Evolutionary conservation across 78 protist species (phyloP).

Genomic region (Emiliania huxleyi): DNA sequence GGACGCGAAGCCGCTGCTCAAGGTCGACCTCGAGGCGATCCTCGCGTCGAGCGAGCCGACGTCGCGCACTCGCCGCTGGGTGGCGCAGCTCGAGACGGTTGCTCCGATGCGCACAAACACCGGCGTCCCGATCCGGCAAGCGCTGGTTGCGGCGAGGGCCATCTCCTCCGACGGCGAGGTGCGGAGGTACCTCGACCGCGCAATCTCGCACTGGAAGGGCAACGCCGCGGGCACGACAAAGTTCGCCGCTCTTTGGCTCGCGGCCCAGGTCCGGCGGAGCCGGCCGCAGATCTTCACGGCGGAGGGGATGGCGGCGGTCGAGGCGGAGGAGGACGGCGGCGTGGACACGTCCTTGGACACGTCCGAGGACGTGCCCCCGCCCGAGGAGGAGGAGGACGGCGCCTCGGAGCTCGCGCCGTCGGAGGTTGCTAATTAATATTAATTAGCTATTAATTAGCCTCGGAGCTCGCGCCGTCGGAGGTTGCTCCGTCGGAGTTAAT

Average conservation of each 20-base stretch:
- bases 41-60: neutral
- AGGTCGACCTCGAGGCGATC: neutral
- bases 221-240: constrained; percentile 8
- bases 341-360: neutral
- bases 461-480: too few species aligned
- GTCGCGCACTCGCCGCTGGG: neutral
- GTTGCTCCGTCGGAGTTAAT: too few species aligned
- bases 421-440: neutral
- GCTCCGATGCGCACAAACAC: neutral
- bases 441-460: too few species aligned
- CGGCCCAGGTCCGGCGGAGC: neutral
- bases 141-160: neutral
- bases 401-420: neutral
- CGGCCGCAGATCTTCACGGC: neutral
- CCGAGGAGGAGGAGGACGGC: neutral
- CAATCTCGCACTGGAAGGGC: neutral
- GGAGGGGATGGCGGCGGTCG: neutral
- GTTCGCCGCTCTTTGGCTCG: neutral
- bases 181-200: neutral
- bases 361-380: neutral
- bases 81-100: neutral
- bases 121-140: neutral
- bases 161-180: neutral
- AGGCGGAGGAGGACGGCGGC: neutral
- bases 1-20: neutral